Evolutionary conservation across 2,329 filamentous ascomycete genomes (phyloP).

Genomic region (Lithohypha guttulata): DNA sequence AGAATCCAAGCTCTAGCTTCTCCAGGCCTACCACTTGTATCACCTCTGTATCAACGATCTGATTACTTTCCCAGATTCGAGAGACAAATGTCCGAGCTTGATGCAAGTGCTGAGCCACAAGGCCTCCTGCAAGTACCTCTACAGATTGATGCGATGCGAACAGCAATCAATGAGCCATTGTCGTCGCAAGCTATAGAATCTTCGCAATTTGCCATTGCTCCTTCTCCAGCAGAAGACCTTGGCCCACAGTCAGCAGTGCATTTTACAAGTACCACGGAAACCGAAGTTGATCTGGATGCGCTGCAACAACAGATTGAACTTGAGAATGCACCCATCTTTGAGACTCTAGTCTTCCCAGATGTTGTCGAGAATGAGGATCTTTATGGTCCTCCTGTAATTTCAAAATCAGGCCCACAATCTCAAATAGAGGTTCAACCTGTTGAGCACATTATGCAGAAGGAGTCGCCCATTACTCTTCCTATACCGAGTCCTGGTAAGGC

Average conservation of each 20-base stretch:
- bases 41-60: conserved; percentile 26
- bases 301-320: conserved; percentile 8
- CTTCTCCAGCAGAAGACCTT: too few relatives aligned
- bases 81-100: conserved; percentile 14
- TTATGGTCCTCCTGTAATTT: conserved; percentile 3
- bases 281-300: conserved; percentile 6
- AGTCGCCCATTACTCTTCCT: too few relatives aligned
- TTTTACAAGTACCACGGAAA: neutral
- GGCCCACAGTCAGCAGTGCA: neutral
- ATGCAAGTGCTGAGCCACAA: conserved; percentile 13
- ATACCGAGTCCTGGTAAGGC: neutral
- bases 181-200: too few relatives aligned
- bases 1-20: conserved; percentile 31
- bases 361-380: conserved; percentile 8
- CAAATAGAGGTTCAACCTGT: too few relatives aligned
- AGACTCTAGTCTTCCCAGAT: conserved; percentile 5
- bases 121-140: too few relatives aligned
- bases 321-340: conserved; percentile 1
- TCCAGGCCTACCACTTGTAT: conserved; percentile 31
- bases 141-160: too few relatives aligned
- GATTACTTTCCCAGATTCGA: conserved; percentile 27
- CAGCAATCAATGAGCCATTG: too few relatives aligned
- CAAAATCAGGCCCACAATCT: neutral
- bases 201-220: too few relatives aligned
- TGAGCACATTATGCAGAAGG: too few relatives aligned